A percentile compares a stretch with the other conserved stretches of the same genome.
Evolutionary conservation across 108 stramenopile genomes (phyloP).

Genomic region (Stephanodiscus minutulus): DNA sequence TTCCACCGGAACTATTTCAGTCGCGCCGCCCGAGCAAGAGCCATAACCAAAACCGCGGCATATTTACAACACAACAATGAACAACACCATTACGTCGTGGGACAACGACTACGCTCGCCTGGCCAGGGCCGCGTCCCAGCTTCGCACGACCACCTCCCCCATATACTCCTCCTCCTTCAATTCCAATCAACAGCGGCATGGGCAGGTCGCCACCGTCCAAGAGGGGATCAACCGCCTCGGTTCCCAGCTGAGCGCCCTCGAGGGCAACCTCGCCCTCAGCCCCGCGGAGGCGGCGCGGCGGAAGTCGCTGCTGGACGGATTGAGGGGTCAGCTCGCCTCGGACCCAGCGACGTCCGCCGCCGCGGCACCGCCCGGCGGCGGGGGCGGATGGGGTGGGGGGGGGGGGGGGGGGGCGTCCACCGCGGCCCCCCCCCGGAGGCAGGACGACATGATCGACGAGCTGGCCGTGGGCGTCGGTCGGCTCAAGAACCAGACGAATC

Average conservation of each 20-base stretch:
- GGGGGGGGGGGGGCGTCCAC: slow-evolving; percentile 28
- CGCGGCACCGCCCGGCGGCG: neutral
- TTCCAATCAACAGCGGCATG: slow-evolving; percentile 27
- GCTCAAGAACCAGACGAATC: slow-evolving; percentile 77
- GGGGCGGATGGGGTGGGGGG: slow-evolving; percentile 21
- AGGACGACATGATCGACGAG: slow-evolving; percentile 93
- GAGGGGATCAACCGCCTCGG: slow-evolving; percentile 45
- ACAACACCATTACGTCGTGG: slow-evolving; percentile 53
- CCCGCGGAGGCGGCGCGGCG: slow-evolving; percentile 39
- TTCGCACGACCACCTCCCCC: slow-evolving; percentile 54
- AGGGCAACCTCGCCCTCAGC: slow-evolving; percentile 27
- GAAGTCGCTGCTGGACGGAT: slow-evolving; percentile 40
- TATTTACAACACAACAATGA: slow-evolving; percentile 4
- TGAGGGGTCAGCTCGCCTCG: slow-evolving; percentile 32
- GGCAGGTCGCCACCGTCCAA: slow-evolving; percentile 44
- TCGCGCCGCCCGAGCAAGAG: neutral
- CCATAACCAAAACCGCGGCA: neutral
- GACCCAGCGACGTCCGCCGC: neutral
- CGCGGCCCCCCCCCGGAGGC: slow-evolving; percentile 69
- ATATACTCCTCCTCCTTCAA: slow-evolving; percentile 25
- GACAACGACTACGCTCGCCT: slow-evolving; percentile 89
- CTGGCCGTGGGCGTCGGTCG: slow-evolving; percentile 85
- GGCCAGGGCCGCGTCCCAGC: slow-evolving; percentile 77
- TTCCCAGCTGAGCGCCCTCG: slow-evolving; percentile 35
- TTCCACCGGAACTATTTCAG: neutral